Evolutionary conservation across 306 rosid species (phyloP), one percentile per base, ranked within the genome.

Genomic region (Luffa aegyptiaca): DNA sequence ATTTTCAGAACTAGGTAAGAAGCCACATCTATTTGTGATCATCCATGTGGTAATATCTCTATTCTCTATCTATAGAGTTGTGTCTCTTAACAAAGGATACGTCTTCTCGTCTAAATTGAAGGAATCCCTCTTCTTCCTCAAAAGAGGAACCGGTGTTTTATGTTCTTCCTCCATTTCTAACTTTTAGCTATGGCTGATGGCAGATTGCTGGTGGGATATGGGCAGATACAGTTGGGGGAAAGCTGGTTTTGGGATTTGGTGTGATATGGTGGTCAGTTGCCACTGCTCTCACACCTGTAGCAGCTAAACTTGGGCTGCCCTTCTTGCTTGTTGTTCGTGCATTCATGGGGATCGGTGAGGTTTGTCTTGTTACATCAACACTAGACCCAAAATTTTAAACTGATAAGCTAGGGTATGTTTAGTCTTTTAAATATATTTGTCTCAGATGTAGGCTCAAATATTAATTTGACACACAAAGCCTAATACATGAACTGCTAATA

Each of bases 151-250:
- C 37, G 5, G 2, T 70, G 76, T 70, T 44, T 71, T 21, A 45
- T 80, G 77, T 57, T 55, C 76, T 7, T 46, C 49, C 21, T 49
- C 46, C 57, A 65, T 31, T 83, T 51, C 80, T 16, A 77, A 81
- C 75, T 77, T 78, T 6, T 57, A 51, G 80, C 81, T 79, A 42
- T 76, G 73, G 63, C 39, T 86, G 82, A 80, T 44, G 57, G 83
- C 96, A 95, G 99, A 89, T 95, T 87, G 99, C 97, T 78, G 99
- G 99, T 82, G 99, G 99, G 76, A 91, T 95, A 85, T 91, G 97
- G 98, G 98, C 98, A 39, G 99, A 96, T 81, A 96, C 91, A 11
- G 91, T 96, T 55, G 97, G 99, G 78, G 99, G 99, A 10, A 96
- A 96, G 86, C 84, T 83, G 80, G 98, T 96, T 4, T 78, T 96